These are phyloP conservation scores for Tulasnella calospora DNA, from an alignment of 768 basidiomycete species.

Conservation along the genomic window DNA sequence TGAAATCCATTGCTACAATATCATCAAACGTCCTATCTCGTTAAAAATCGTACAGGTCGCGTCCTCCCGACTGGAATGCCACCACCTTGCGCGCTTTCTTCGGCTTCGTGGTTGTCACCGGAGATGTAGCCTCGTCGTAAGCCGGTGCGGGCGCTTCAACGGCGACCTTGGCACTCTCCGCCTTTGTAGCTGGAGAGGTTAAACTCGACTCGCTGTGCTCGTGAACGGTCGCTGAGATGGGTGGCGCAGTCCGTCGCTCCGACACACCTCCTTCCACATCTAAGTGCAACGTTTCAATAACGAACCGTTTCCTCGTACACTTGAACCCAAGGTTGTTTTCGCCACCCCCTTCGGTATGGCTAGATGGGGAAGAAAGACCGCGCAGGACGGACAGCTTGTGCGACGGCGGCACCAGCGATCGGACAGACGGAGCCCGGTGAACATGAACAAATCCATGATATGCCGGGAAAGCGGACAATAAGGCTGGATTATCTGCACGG, in stretches of 20 bases:
- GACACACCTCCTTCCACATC: conserved; percentile 80
- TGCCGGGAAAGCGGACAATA: conserved; percentile 67
- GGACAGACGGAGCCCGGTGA: conserved; percentile 67
- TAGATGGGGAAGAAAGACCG: conserved; percentile 49
- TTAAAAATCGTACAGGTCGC: conserved; percentile 73
- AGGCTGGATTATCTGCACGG: conserved; percentile 64
- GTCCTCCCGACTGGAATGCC: conserved; percentile 59
- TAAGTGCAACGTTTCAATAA: conserved; percentile 88
- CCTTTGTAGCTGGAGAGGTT: neutral
- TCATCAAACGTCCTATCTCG: neutral
- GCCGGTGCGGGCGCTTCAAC: conserved; percentile 4
- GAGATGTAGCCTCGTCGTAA: neutral
- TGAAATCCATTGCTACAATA: neutral
- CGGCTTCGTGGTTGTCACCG: conserved; percentile 29
- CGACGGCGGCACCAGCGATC: conserved; percentile 69
- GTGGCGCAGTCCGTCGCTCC: conserved; percentile 63
- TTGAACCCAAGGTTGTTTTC: conserved; percentile 97
- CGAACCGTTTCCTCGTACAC: conserved; percentile 77
- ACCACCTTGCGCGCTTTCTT: conserved; percentile 62
- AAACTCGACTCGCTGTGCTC: neutral
- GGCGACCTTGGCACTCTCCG: neutral
- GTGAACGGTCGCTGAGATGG: conserved; percentile 10
- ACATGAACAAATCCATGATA: conserved; percentile 83
- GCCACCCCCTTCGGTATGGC: conserved; percentile 52
- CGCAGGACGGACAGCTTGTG: conserved; percentile 79